These are phyloP conservation scores for Amoebophrya sp. DNA, from an alignment of 169 alveolate species.

Conservation along the genomic window DNA sequence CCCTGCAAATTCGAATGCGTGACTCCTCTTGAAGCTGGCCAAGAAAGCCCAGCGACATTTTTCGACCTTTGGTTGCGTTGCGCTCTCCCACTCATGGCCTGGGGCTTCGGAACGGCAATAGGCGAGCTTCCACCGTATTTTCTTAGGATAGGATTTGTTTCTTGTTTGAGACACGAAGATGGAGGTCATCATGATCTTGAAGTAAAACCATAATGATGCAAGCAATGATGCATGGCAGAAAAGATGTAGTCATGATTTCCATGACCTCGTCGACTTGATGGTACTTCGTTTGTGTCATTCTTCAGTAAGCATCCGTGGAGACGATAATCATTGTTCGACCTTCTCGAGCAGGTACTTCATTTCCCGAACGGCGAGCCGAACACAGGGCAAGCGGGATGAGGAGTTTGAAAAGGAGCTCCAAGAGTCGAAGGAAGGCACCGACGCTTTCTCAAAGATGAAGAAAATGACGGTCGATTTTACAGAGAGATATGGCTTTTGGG, in stretches of 20 bases:
- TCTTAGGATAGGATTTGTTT: background rate
- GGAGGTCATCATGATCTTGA: no score
- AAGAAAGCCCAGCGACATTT: background rate
- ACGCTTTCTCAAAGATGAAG: constrained; percentile 57
- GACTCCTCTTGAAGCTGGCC: background rate
- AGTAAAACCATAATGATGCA: no score
- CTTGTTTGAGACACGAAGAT: no score
- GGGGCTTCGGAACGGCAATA: constrained; percentile 89
- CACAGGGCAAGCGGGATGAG: background rate
- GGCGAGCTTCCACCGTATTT: constrained; percentile 88
- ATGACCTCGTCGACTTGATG: no score
- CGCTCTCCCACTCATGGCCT: constrained; percentile 36
- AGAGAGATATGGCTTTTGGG: constrained; percentile 68
- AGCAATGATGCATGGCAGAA: no score
- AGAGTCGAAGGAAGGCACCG: background rate
- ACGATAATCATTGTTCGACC: background rate
- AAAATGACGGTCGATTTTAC: constrained; percentile 60
- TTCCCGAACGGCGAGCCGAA: background rate
- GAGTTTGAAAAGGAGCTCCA: background rate
- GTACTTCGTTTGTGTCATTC: no score
- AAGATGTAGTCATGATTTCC: no score
- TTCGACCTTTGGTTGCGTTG: background rate
- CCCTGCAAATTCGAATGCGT: background rate
- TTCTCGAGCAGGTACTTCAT: background rate
- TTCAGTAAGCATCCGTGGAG: no score